phyloP scores from a whole-genome alignment of 768 basidiomycete genomes.

The Mrakia gelida region DNA sequence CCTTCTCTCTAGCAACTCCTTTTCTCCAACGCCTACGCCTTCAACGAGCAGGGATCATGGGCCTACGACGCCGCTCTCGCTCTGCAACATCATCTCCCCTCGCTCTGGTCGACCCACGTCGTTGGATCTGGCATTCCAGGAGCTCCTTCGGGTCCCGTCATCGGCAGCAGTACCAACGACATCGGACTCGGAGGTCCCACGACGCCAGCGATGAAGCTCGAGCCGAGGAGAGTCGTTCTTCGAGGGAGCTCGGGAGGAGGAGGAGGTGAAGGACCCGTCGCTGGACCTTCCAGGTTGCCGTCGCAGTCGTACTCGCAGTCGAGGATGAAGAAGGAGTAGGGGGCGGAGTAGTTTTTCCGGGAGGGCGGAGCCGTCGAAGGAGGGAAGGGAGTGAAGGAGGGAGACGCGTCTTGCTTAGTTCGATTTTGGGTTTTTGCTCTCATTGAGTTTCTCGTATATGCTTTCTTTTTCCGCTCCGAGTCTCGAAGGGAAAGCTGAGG shows the following conservation, averaged over 20 bases:
- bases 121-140: background rate
- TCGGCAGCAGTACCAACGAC: background rate
- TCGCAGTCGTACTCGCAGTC: background rate
- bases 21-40: conserved; percentile 88
- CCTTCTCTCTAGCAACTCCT: conserved; percentile 63
- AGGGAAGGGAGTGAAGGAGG: background rate
- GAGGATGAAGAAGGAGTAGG: background rate
- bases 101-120: conserved; percentile 19
- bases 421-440: too few relatives aligned
- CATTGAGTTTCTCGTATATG: too few relatives aligned
- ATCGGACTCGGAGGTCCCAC: background rate
- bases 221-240: conserved; percentile 8
- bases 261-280: background rate
- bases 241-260: conserved; percentile 8
- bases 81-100: conserved; percentile 18
- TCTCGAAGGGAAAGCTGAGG: too few relatives aligned
- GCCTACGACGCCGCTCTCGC: conserved; percentile 86
- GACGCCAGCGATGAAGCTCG: background rate
- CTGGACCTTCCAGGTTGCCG: background rate
- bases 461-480: too few relatives aligned
- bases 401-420: background rate
- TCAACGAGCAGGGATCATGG: conserved; percentile 92
- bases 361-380: too few relatives aligned
- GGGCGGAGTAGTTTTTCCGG: too few relatives aligned
- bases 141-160: background rate